Evolutionary conservation across 345 rosid genomes (phyloP).

Genomic region (Adansonia digitata): DNA sequence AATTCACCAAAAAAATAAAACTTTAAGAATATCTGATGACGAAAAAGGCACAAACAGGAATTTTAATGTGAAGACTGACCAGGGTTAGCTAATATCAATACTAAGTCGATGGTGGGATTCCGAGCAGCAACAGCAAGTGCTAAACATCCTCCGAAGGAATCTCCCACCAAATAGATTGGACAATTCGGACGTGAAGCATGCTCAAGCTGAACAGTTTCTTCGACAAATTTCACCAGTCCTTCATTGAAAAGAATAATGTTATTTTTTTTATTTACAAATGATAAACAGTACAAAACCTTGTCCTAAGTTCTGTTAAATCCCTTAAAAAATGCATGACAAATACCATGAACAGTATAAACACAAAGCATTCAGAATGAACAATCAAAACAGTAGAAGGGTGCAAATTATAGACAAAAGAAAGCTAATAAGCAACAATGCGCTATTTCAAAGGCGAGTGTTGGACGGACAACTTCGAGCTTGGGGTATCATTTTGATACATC

Average conservation of each 20-base stretch:
- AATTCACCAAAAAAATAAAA: not conserved
- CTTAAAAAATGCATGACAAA: not conserved
- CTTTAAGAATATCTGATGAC: not conserved
- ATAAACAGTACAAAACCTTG: no score
- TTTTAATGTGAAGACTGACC: no score
- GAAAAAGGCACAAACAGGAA: constrained; percentile 7
- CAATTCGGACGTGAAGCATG: constrained; percentile 45
- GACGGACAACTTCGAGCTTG: no score
- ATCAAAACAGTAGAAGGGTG: not conserved
- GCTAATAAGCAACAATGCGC: not conserved
- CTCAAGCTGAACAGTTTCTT: constrained; percentile 52
- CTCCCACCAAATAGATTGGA: constrained; percentile 80
- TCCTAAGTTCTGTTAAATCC: no score
- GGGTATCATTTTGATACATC: no score
- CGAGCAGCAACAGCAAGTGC: constrained; percentile 80
- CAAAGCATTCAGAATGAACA: no score
- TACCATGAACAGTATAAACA: not conserved
- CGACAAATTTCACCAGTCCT: constrained; percentile 61
- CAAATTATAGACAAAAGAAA: not conserved
- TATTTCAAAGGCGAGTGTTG: no score
- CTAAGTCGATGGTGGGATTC: constrained; percentile 62
- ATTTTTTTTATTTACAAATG: no score
- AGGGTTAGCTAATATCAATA: constrained; percentile 65
- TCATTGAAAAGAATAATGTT: no score
- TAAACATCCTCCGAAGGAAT: constrained; percentile 90